These are phyloP conservation scores for Penicillium coprophilum DNA, from an alignment of 495 filamentous ascomycete genomes.

Conservation along the genomic window DNA sequence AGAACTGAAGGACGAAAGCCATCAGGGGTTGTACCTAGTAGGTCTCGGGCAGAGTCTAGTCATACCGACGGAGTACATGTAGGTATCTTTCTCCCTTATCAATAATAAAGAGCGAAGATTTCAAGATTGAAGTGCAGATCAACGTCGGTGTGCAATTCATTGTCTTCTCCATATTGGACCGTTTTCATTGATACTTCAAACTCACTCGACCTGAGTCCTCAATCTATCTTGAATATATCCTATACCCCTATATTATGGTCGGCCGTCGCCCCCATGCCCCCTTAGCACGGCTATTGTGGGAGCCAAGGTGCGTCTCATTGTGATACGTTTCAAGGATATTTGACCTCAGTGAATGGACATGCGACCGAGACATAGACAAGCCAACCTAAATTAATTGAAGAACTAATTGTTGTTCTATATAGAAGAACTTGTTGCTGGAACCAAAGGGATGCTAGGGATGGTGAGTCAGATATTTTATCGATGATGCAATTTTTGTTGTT, in stretches of 20 bases:
- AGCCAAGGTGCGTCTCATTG: slow-evolving; percentile 34
- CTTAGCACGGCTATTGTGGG: slow-evolving; percentile 39
- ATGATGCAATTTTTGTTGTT: slow-evolving; percentile 27
- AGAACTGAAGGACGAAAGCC: slow-evolving; percentile 1
- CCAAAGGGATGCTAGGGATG: slow-evolving; percentile 26
- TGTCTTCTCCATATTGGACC: background rate
- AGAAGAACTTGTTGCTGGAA: slow-evolving; percentile 23
- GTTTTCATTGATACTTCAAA: background rate
- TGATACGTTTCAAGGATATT: background rate
- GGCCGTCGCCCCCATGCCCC: slow-evolving; percentile 18
- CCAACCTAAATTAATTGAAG: background rate
- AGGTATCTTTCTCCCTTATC: slow-evolving; percentile 1
- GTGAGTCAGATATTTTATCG: slow-evolving; percentile 34
- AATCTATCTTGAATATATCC: background rate
- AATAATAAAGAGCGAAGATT: background rate
- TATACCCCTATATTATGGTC: slow-evolving; percentile 13
- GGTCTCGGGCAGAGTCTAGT: background rate
- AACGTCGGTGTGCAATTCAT: slow-evolving; percentile 3
- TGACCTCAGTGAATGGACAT: background rate
- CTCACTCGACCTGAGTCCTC: background rate
- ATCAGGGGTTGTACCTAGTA: slow-evolving; percentile 6
- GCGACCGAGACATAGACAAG: slow-evolving; percentile 17
- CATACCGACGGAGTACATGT: background rate
- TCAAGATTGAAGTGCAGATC: slow-evolving; percentile 1
- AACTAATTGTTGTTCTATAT: slow-evolving; percentile 1